These are phyloP conservation scores for Cyclotella choctawhatcheeana DNA, from an alignment of 108 stramenopile species.

Conservation along the genomic window DNA sequence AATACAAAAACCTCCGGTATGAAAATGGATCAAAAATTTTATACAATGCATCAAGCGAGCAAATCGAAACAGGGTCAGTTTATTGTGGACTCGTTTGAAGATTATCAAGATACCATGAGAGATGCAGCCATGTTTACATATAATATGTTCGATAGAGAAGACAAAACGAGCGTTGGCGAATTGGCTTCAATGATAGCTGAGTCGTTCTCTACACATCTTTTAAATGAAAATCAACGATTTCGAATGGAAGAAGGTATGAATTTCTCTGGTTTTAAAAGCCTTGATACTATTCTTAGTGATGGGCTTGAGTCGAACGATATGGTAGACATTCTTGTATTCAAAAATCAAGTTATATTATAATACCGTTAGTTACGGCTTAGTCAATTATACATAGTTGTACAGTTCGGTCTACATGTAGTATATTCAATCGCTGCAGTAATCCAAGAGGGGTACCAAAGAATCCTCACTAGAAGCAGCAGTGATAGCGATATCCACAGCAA, in stretches of 20 bases:
- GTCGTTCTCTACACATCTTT: constrained; percentile 8
- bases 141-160: constrained; percentile 30
- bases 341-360: constrained; percentile 3
- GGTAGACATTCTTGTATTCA: constrained; percentile 4
- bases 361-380: neutral
- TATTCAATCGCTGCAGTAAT: constrained; percentile 5
- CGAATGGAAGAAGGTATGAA: constrained; percentile 1
- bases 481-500: constrained; percentile 74
- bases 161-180: constrained; percentile 25
- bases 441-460: neutral
- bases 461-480: constrained; percentile 37
- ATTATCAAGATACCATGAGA: constrained; percentile 29
- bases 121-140: constrained; percentile 17
- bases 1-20: neutral
- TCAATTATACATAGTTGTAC: neutral
- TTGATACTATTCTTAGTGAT: neutral
- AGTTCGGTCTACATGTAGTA: no score
- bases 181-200: constrained; percentile 19
- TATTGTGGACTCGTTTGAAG: constrained; percentile 13
- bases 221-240: neutral
- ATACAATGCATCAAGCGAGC: constrained; percentile 25
- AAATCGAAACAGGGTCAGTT: neutral
- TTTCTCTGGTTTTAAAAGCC: constrained; percentile 17
- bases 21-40: constrained; percentile 14
- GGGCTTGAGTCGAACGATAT: neutral